Conservation (phyloP, 768 basidiomycete genomes). For the Lactarius akahatsu region DNA sequence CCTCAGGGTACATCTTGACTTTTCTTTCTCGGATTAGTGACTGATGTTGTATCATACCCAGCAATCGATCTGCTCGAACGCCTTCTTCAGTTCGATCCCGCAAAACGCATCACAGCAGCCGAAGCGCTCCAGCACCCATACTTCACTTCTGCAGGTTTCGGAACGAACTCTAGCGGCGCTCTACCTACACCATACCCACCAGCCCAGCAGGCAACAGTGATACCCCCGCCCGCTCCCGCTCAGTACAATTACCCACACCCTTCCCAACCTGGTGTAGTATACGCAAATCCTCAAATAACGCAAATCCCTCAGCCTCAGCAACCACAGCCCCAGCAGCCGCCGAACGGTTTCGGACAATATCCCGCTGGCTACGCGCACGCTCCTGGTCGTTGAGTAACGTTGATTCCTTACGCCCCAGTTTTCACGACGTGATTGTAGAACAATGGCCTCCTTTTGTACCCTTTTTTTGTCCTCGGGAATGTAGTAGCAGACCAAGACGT, state of each 20-base stretch:
- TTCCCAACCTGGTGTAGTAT: conserved; percentile 41
- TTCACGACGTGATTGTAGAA: background rate
- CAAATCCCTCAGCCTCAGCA: conserved; percentile 40
- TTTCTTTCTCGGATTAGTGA: background rate
- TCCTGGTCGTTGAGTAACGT: conserved; percentile 23
- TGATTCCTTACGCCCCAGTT: conserved; percentile 9
- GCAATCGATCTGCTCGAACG: conserved; percentile 94
- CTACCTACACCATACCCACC: conserved; percentile 37
- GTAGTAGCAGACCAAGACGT: conserved; percentile 16
- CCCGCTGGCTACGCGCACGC: conserved; percentile 28
- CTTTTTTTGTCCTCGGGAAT: conserved; percentile 5
- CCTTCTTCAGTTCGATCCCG: conserved; percentile 93
- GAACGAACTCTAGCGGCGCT: conserved; percentile 44
- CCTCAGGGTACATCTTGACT: conserved; percentile 59
- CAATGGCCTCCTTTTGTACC: background rate
- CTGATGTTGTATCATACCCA: conserved; percentile 27
- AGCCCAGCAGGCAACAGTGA: conserved; percentile 58
- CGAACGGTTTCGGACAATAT: conserved; percentile 29
- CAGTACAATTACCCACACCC: conserved; percentile 66
- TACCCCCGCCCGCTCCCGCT: conserved; percentile 34
- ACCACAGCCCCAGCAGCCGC: conserved; percentile 27
- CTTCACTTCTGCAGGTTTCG: conserved; percentile 59
- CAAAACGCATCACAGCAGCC: conserved; percentile 85
- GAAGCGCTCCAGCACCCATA: conserved; percentile 93
- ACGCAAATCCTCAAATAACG: conserved; percentile 24